Evolutionary conservation across 1,139 yeast genomes (phyloP).

Genomic region (Arxiozyma heterogenica): DNA sequence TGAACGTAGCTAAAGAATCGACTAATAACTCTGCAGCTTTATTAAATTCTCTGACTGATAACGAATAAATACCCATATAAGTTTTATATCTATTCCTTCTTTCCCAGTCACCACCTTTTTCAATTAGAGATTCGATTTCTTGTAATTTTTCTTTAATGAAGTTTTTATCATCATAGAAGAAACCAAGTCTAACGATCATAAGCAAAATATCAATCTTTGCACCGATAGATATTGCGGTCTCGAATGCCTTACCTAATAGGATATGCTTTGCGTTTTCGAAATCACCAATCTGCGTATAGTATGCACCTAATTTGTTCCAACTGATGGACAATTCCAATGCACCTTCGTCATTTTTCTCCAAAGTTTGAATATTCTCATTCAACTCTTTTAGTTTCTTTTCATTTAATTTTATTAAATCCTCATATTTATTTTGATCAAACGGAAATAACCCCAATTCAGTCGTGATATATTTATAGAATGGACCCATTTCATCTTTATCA

Average conservation of each 20-base stretch:
- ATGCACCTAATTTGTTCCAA: slow-evolving; percentile 77
- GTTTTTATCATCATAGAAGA: slow-evolving; percentile 72
- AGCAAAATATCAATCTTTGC: slow-evolving; percentile 78
- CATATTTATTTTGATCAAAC: slow-evolving; percentile 54
- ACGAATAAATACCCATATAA: slow-evolving; percentile 71
- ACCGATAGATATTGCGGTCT: slow-evolving; percentile 78
- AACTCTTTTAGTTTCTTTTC: slow-evolving; percentile 47
- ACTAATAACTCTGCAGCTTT: slow-evolving; percentile 79
- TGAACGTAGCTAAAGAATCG: slow-evolving; percentile 90
- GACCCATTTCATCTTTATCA: slow-evolving; percentile 59
- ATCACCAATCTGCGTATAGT: slow-evolving; percentile 79
- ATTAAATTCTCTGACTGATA: slow-evolving; percentile 77
- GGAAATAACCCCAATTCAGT: slow-evolving; percentile 21
- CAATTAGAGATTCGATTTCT: slow-evolving; percentile 64
- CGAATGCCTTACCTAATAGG: slow-evolving; percentile 60
- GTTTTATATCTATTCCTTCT: slow-evolving; percentile 92
- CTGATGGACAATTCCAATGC: slow-evolving; percentile 72
- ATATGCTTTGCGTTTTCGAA: slow-evolving; percentile 63
- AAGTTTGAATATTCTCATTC: slow-evolving; percentile 55
- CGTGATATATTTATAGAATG: slow-evolving; percentile 69
- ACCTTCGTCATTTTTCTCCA: slow-evolving; percentile 85
- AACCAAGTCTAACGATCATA: slow-evolving; percentile 76
- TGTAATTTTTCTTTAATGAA: slow-evolving; percentile 68
- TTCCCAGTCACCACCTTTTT: slow-evolving; percentile 99
- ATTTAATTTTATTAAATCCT: slow-evolving; percentile 45